Evolutionary conservation across 306 rosid species (phyloP).

Genomic region (Dalbergia oliveri): DNA sequence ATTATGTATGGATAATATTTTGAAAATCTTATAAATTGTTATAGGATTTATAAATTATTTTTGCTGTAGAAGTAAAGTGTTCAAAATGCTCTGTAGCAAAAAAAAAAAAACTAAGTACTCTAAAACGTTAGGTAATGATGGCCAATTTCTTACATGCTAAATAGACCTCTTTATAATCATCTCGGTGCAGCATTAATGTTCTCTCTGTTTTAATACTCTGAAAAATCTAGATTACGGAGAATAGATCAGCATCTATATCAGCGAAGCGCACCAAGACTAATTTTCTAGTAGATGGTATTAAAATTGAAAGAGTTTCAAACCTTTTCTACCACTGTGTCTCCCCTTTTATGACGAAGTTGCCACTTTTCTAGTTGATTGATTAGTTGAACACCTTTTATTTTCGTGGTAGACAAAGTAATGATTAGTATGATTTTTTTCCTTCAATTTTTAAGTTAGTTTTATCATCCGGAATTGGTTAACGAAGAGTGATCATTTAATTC

Average conservation of each 20-base stretch:
- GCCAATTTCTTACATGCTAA: background rate
- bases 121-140: constrained; percentile 21
- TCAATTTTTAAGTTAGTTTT: background rate
- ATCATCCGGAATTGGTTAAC: background rate
- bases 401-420: background rate
- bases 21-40: background rate
- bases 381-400: background rate
- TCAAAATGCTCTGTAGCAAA: background rate
- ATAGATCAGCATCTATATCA: background rate
- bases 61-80: background rate
- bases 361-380: constrained; percentile 14
- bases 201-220: constrained; percentile 1
- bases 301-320: no score
- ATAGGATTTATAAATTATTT: background rate
- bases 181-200: constrained; percentile 7
- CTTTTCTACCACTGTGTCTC: constrained; percentile 30
- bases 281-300: background rate
- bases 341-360: constrained; percentile 36
- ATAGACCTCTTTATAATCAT: constrained; percentile 25
- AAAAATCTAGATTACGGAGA: background rate
- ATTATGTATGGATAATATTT: background rate
- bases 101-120: background rate
- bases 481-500: no score
- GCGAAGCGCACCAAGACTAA: background rate
- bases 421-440: background rate